Evolutionary conservation across 768 basidiomycete species (phyloP), one percentile per base, ranked within the genome.

Genomic region (Holtermannia corniformis): DNA sequence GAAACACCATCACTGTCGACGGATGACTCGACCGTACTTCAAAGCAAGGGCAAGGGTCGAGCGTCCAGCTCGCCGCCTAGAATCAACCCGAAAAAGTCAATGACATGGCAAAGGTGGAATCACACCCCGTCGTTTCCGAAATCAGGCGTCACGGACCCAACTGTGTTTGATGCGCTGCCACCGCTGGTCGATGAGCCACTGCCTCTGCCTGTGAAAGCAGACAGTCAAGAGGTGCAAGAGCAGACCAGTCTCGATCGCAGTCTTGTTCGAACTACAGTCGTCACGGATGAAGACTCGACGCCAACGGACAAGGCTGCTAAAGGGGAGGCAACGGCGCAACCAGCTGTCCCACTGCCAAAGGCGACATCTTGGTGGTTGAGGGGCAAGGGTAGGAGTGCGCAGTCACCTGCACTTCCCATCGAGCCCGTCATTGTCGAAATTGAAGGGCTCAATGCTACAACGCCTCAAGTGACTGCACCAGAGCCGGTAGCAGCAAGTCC

Each of bases 61-160:
- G 32, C n/a, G n/a, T n/a, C n/a, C n/a, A n/a, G n/a, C n/a, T n/a
- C n/a, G n/a, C n/a, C n/a, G n/a, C n/a, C n/a, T n/a, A n/a, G n/a
- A 37, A 50, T 68, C 4, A 65, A 65, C 37, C 63, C 66, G 7
- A 68, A 68, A 51, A 24, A 50, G 26, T 68, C 66, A 4, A 57
- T 40, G 5, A 61, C 63, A 26, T 68, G 66, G 66, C 47, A 65
- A 10, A 51, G 62, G 28, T 68, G 66, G 66, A 63, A 61, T 40
- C 60, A 57, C 12, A 45, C 58, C 4, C 56, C 61, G 3, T 54
- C 59, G 4, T 68, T 65, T 42, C 63, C 63, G 16, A 53, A 49
- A 24, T 56, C 63, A 14, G 16, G 32, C 32, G 32, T 37, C 32
- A 16, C 32, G 16, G 32, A 37, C 16, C 32, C 32, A 37, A 7